These are phyloP conservation scores for Trypanosoma scelopori DNA, from an alignment of 208 protist species.

Conservation along the genomic window DNA sequence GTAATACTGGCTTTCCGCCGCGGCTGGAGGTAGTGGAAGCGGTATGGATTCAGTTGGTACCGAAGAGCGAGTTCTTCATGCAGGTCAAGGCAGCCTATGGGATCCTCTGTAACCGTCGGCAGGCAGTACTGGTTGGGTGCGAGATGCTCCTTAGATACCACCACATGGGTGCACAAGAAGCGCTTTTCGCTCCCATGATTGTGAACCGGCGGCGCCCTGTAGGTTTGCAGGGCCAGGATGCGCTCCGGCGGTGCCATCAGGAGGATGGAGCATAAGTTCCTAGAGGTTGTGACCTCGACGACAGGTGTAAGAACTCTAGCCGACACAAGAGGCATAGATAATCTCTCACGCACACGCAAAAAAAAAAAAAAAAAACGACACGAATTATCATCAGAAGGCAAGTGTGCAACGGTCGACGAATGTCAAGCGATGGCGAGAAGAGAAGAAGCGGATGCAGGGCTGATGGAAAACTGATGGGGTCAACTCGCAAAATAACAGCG, in stretches of 20 bases:
- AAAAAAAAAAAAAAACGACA: too few species aligned
- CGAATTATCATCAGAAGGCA: too few species aligned
- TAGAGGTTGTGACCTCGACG: too few species aligned
- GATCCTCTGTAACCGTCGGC: background rate
- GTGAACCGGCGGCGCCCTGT: background rate
- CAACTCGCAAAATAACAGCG: too few species aligned
- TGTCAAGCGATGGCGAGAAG: too few species aligned
- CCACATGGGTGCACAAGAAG: background rate
- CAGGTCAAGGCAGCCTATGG: background rate
- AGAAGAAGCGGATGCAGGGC: too few species aligned
- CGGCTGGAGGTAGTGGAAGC: background rate
- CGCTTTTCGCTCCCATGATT: background rate
- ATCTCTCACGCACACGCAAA: too few species aligned
- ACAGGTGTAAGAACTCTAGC: too few species aligned
- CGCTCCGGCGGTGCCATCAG: background rate
- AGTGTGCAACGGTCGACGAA: too few species aligned
- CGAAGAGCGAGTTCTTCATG: background rate
- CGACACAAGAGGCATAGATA: too few species aligned
- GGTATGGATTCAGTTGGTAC: slow-evolving; percentile 10
- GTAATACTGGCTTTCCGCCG: background rate
- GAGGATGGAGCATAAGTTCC: background rate
- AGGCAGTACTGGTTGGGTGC: background rate
- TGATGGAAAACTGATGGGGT: too few species aligned
- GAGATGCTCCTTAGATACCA: background rate
- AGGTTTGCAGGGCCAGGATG: background rate